Evolutionary conservation across 1,139 yeast genomes (phyloP).

Genomic region (Kazachstania sp.): DNA sequence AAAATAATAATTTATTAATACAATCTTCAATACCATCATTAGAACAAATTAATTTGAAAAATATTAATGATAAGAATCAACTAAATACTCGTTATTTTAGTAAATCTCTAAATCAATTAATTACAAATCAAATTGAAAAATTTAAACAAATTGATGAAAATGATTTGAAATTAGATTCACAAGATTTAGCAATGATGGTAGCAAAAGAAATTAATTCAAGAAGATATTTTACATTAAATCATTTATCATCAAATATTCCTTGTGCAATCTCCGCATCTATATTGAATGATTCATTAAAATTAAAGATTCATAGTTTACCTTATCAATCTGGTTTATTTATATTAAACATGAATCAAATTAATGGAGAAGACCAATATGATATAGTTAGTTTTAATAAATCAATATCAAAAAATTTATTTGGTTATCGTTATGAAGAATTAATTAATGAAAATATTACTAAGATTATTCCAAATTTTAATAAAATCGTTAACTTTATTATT

Average conservation of each 20-base stretch:
- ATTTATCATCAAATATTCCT: constrained; percentile 43
- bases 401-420: constrained; percentile 70
- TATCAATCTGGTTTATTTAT: constrained; percentile 83
- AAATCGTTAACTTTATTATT: constrained; percentile 44
- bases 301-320: constrained; percentile 68
- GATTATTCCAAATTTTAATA: constrained; percentile 59
- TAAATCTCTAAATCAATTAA: constrained; percentile 11
- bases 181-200: constrained; percentile 29
- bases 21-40: background rate
- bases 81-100: constrained; percentile 1
- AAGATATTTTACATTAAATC: constrained; percentile 56
- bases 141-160: background rate
- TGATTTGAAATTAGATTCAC: background rate
- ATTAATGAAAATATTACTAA: constrained; percentile 43
- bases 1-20: constrained; percentile 7
- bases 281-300: constrained; percentile 37
- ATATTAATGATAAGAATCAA: background rate
- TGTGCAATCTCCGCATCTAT: constrained; percentile 62
- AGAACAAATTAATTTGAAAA: background rate
- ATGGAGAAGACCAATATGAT: constrained; percentile 13
- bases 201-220: constrained; percentile 41
- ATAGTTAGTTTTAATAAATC: constrained; percentile 55
- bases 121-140: background rate
- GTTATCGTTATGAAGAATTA: constrained; percentile 45
- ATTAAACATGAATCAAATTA: constrained; percentile 24